Evolutionary conservation across 805 yeast genomes (phyloP), one percentile per base, ranked within the genome.

Genomic region (Clavispora santaluciae): DNA sequence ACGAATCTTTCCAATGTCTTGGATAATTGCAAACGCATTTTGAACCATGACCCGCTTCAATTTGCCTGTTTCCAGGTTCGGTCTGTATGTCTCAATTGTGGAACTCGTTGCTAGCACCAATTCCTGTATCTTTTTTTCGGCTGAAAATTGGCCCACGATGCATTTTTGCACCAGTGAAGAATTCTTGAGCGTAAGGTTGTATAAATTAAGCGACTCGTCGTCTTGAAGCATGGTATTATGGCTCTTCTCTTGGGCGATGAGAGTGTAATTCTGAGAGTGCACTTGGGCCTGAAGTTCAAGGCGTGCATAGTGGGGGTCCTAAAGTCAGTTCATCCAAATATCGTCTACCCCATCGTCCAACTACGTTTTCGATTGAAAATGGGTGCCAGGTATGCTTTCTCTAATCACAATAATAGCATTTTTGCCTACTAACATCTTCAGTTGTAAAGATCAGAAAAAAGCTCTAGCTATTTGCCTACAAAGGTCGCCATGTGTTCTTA

Each of bases 391-490:
- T 41, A 41, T 20, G 44, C 24, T 20, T 20, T 5, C 10, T 12
- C 23, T 5, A 11, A 23, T 11, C 9, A 6, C 30, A 15, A 6
- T 6, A 11, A 8, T 13, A 8, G 8, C 17, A 13, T 15, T 13
- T 29, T 6, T 6, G 11, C 12, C 3, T 39, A 45, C 57, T 49
- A 49, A 53, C 60, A 8, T 15, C 5, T 31, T 0, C 44, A 89
- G 96, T 72, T 91, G 99, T 62, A 83, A 86, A 56, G 99, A 91
- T 63, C 95, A 91, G 59, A 79, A 90, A 56, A 88, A 79, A 53
- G 96, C 95, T n/a, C 86, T 93, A 43, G 98, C 98, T 8, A 81
- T 91, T 16, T 91, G 99, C 60, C 73, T 91, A 36, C 99, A 91
- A 61, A 77, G 97, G 56, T 89, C 97, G 5, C 98, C 98, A 12